phyloP scores from a whole-genome alignment of 1,139 yeast species.

The Blastobotrys ciferrii region DNA sequence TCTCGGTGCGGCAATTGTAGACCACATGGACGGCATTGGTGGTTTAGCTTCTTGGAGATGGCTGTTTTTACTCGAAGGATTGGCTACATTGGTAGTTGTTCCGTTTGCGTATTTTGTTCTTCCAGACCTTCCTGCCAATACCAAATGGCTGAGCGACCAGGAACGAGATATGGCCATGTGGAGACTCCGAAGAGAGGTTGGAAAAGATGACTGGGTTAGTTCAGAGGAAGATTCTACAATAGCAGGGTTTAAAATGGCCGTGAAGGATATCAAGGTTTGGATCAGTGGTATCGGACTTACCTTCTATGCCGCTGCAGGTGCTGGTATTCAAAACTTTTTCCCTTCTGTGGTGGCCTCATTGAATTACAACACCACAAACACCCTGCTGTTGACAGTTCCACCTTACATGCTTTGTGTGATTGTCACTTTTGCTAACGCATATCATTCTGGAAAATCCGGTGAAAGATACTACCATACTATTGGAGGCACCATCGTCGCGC shows the following conservation, averaged over 20 bases:
- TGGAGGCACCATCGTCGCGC: constrained; percentile 32
- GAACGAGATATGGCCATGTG: constrained; percentile 16
- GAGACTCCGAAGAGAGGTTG: constrained; percentile 14
- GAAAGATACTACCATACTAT: constrained; percentile 54
- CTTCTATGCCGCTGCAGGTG: constrained; percentile 51
- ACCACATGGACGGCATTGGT: constrained; percentile 30
- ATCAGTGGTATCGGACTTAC: constrained; percentile 30
- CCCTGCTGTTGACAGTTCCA: constrained; percentile 60
- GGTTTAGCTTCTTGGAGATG: constrained; percentile 41
- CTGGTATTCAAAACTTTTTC: constrained; percentile 60
- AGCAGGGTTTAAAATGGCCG: constrained; percentile 30
- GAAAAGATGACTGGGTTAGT: constrained; percentile 48
- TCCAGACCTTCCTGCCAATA: constrained; percentile 52
- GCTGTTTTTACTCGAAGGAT: constrained; percentile 40
- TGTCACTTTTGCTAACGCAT: constrained; percentile 54
- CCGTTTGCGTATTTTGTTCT: constrained; percentile 47
- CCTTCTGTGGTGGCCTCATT: constrained; percentile 60
- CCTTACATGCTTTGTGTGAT: constrained; percentile 59
- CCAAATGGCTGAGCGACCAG: constrained; percentile 48
- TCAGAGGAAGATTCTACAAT: constrained; percentile 25
- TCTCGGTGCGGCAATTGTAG: constrained; percentile 38
- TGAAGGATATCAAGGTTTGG: constrained; percentile 8
- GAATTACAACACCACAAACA: constrained; percentile 43
- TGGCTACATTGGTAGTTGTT: constrained; percentile 35
- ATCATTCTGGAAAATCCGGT: constrained; percentile 58